Evolutionary conservation across 1,284 basidiomycete species (phyloP), one percentile per base, ranked within the genome.

Genomic region (Tremellales sp.): DNA sequence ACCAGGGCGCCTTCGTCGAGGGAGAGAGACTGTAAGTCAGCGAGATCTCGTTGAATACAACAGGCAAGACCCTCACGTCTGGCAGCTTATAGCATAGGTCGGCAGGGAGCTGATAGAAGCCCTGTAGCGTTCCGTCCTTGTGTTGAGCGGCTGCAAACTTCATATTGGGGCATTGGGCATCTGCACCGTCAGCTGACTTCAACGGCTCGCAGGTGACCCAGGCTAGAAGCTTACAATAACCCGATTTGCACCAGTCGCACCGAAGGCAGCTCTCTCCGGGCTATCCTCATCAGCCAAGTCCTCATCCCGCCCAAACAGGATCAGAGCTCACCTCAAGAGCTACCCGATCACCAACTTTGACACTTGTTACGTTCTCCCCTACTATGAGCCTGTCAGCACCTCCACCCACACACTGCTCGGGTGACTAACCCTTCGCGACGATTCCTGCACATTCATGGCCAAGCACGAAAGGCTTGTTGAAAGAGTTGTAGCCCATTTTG

Each of bases 1-100:
- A 40, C 43, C 19, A 43, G 23, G 31, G 53, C 48, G 8, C 48
- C 48, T 23, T 49, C 48, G 43, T 49, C 48, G 31, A 49, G 24
- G 6, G 48, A 48, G 12, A 43, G 6, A 25, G 21, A 40, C 46
- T 48, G 22, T 8, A 8, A 15, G 29, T 31, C 10, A 31, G 29
- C 29, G 8, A 8, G 29, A 15, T 31, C 29, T 15, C 29, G 10
- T 8, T 15, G 29, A 31, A 8, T 15, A 15, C n/a, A n/a, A n/a
- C n/a, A 31, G 15, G 29, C 15, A 15, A 31, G 29, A 15, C 8
- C 15, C 46, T 37, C 19, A 48, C 47, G 24, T 48, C 40, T 13
- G 47, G 41, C 15, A 49, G 22, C 29, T 44, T 43, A 26, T 49
- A 44, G 21, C 41, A 44, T 39, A 49, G 22, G 29, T 49, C 48